phyloP scores from a whole-genome alignment of 1,139 yeast genomes.

The Candida labiduridarum region DNA sequence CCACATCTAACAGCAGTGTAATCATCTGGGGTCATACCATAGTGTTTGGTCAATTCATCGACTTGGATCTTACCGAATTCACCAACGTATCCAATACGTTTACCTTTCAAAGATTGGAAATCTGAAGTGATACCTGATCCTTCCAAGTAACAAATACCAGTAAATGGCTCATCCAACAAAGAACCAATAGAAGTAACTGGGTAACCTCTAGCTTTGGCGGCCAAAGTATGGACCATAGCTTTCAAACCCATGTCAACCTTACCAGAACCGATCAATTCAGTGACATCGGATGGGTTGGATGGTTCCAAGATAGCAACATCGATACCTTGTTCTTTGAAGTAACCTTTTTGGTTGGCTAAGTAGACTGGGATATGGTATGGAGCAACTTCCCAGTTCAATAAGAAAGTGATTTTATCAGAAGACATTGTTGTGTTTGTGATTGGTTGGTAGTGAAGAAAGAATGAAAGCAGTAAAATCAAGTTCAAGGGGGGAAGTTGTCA shows the following conservation, averaged over 20 bases:
- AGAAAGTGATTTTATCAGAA: conserved; percentile 52
- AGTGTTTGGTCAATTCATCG: conserved; percentile 57
- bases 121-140: conserved; percentile 55
- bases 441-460: not conserved
- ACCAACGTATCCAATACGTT: conserved; percentile 58
- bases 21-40: conserved; percentile 57
- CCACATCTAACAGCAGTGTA: conserved; percentile 65
- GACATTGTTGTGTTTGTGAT: conserved; percentile 11
- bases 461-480: not conserved
- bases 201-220: conserved; percentile 61
- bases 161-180: conserved; percentile 58
- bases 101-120: conserved; percentile 54
- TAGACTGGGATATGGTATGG: conserved; percentile 60
- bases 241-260: conserved; percentile 61
- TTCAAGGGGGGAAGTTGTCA: not conserved
- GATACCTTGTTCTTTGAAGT: conserved; percentile 51
- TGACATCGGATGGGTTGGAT: conserved; percentile 60
- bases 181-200: conserved; percentile 61
- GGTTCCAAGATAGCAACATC: conserved; percentile 59
- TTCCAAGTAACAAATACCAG: conserved; percentile 55
- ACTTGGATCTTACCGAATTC: conserved; percentile 62
- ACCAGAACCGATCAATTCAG: conserved; percentile 59
- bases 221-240: conserved; percentile 64
- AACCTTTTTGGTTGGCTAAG: conserved; percentile 54
- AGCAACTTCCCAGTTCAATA: conserved; percentile 59